phyloP scores from a whole-genome alignment of 140 eudicot genomes.

The Erigeron philadelphicus region DNA sequence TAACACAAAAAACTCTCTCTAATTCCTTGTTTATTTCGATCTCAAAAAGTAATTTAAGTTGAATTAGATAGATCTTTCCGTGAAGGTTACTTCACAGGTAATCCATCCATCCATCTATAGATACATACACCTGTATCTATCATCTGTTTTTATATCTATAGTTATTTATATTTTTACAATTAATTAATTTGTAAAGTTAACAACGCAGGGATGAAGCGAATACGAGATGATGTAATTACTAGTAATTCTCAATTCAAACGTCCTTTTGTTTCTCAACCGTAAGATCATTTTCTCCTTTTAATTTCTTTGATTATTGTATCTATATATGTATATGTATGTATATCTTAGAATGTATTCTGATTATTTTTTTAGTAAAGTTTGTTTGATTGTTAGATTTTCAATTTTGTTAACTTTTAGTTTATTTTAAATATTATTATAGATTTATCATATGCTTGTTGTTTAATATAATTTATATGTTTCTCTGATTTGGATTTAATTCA shows the following conservation, averaged over 20 bases:
- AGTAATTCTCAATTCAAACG: slow-evolving; percentile 78
- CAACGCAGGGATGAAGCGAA: slow-evolving; percentile 78
- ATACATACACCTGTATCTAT: neutral
- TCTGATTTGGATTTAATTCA: too few relatives aligned
- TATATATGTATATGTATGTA: neutral
- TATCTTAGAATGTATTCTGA: neutral
- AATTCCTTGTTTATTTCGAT: too few relatives aligned
- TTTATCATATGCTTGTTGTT: slow-evolving; percentile 16
- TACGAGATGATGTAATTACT: slow-evolving; percentile 62
- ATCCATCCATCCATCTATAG: neutral
- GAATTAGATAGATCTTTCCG: slow-evolving; percentile 22
- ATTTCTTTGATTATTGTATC: too few relatives aligned
- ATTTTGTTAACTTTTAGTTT: slow-evolving; percentile 13
- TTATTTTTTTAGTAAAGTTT: neutral
- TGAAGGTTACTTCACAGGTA: slow-evolving; percentile 36
- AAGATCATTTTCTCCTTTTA: slow-evolving; percentile 27
- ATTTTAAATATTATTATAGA: neutral
- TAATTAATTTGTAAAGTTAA: neutral
- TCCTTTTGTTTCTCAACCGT: slow-evolving; percentile 83
- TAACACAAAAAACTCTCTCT: too few relatives aligned
- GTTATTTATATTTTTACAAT: slow-evolving; percentile 19
- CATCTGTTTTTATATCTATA: neutral
- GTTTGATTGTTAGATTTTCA: slow-evolving; percentile 26
- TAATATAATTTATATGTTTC: neutral
- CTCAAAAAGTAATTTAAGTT: too few relatives aligned